Conservation (phyloP, 495 filamentous ascomycete genomes). For the Tuber aestivum region DNA sequence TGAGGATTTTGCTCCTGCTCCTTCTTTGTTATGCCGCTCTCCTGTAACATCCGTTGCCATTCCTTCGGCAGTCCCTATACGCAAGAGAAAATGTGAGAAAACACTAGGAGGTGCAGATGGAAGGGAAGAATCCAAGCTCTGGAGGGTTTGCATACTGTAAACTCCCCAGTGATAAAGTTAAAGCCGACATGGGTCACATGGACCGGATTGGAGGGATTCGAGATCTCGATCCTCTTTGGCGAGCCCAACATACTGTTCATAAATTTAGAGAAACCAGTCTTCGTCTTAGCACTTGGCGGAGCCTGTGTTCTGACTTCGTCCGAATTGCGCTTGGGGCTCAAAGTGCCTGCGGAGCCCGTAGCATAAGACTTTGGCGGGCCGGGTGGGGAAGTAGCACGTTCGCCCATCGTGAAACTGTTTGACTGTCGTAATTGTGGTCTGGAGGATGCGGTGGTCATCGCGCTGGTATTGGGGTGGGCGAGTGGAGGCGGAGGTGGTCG, state of each 20-base stretch:
- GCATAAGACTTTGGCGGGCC: constrained; percentile 49
- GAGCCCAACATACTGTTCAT: constrained; percentile 89
- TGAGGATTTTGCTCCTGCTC: constrained; percentile 94
- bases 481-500: constrained; percentile 52
- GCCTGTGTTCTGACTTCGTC: constrained; percentile 66
- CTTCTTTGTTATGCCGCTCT: constrained; percentile 92
- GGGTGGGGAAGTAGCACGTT: constrained; percentile 56
- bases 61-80: constrained; percentile 85
- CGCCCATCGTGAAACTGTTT: constrained; percentile 66
- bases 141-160: constrained; percentile 61
- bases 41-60: constrained; percentile 92
- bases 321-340: constrained; percentile 71
- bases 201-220: constrained; percentile 90
- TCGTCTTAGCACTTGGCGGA: constrained; percentile 56
- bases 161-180: constrained; percentile 93
- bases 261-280: constrained; percentile 89
- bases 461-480: constrained; percentile 56
- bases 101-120: constrained; percentile 38
- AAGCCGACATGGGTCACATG: constrained; percentile 98
- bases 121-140: constrained; percentile 21
- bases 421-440: constrained; percentile 66
- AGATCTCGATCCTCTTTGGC: constrained; percentile 85
- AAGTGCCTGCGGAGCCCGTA: constrained; percentile 37
- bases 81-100: constrained; percentile 24
- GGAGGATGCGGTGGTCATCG: constrained; percentile 48